A percentile compares a stretch with the other conserved stretches of the same genome.
phyloP scores from a whole-genome alignment of 306 rosid genomes.

The Potentilla sterilis region DNA sequence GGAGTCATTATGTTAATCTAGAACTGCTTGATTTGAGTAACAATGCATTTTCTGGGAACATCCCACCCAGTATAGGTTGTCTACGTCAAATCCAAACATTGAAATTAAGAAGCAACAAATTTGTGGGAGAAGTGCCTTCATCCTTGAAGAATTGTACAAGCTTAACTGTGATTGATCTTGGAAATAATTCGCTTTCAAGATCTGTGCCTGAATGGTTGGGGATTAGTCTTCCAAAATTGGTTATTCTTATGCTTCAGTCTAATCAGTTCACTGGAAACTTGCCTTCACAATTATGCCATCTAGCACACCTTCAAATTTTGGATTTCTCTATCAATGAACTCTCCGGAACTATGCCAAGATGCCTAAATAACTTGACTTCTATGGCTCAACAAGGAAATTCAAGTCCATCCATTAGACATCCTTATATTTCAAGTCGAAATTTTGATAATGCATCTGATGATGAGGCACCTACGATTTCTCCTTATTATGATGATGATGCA shows the following conservation, averaged over 20 bases:
- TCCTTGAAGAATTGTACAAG: neutral
- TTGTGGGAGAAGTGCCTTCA: constrained; percentile 9
- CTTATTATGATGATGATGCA: neutral
- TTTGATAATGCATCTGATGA: too few species aligned
- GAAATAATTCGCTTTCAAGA: neutral
- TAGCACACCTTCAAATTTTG: constrained; percentile 6
- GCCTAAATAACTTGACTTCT: neutral
- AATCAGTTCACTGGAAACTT: constrained; percentile 14
- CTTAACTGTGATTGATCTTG: constrained; percentile 2
- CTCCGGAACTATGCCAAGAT: neutral
- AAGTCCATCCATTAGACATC: too few species aligned
- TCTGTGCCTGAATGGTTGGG: constrained; percentile 12
- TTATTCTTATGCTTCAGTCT: constrained; percentile 2
- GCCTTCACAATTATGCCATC: neutral
- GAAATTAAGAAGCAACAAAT: too few species aligned
- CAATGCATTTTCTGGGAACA: too few species aligned
- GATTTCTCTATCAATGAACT: constrained; percentile 12
- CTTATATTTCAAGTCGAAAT: too few species aligned
- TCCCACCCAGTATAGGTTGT: too few species aligned
- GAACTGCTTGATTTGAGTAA: too few species aligned
- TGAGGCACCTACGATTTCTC: too few species aligned
- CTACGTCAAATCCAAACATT: too few species aligned
- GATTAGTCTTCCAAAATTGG: neutral
- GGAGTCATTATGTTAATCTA: too few species aligned
- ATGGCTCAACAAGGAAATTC: neutral